A percentile compares a stretch with the other conserved stretches of the same genome.
phyloP scores from a whole-genome alignment of 1,139 yeast species.

The Sugiyamaella novakii region DNA sequence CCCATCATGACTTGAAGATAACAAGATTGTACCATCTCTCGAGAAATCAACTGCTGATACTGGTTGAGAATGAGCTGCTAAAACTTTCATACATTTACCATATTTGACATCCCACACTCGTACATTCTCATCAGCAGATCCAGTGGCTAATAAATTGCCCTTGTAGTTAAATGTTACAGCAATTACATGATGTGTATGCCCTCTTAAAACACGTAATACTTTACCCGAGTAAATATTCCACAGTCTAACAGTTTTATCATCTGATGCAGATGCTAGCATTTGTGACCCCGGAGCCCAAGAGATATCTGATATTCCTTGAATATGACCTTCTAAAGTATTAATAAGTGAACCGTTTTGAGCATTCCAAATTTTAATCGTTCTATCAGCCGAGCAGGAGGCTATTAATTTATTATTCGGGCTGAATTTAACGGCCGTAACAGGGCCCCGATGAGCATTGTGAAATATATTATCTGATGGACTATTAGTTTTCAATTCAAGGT shows the following conservation, averaged over 20 bases:
- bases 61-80: constrained; percentile 95
- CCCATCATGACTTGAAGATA: constrained; percentile 91
- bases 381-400: constrained; percentile 60
- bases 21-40: constrained; percentile 80
- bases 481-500: neutral
- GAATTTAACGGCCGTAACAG: constrained; percentile 54
- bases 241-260: constrained; percentile 76
- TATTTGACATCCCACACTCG: constrained; percentile 83
- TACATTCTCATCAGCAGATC: constrained; percentile 89
- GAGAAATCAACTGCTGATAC: constrained; percentile 72
- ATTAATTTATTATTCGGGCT: constrained; percentile 65
- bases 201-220: constrained; percentile 54
- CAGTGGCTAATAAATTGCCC: constrained; percentile 79
- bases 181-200: constrained; percentile 86
- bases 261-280: constrained; percentile 81
- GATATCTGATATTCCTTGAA: constrained; percentile 67
- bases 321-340: constrained; percentile 59
- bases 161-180: constrained; percentile 68
- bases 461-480: neutral
- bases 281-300: constrained; percentile 77
- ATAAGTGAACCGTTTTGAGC: constrained; percentile 40
- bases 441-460: constrained; percentile 28
- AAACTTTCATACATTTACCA: constrained; percentile 71
- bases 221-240: constrained; percentile 56
- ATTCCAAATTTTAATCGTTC: constrained; percentile 50